Evolutionary conservation across 1,139 yeast genomes (phyloP), one percentile per base, ranked within the genome.

Genomic region (Yamadazyma conglobata): DNA sequence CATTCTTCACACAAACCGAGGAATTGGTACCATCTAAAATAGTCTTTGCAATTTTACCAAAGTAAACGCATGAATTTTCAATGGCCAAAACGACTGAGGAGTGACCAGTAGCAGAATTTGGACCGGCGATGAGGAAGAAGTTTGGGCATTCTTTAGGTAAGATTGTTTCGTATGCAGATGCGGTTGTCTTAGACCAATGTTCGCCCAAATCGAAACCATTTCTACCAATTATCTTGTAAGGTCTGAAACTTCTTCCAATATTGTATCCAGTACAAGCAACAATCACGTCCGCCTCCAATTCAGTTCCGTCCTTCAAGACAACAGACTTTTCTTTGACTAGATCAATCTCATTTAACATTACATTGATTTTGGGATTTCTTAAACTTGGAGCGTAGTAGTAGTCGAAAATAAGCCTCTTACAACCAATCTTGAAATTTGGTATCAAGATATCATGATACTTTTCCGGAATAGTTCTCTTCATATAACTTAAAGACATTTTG

Each of bases 261-360:
- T 62, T 47, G 42, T 66, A 66, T 3, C 73, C 73, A 19, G 71
- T 65, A 43, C 73, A 66, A 4, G 71, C 72, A 20, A 65, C 66
- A 27, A 66, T 62, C 12, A 64, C 55, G 42, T 66, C 73, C 3
- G 64, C 68, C 16, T 54, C 45, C 10, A 63, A 25, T 22, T 43
- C 48, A 19, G 46, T 39, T 0, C 69, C 71, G 26, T 51, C 47
- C 11, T 49, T 48, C 36, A 65, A 48, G 10, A 58, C 44, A 11
- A 65, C 52, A 2, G 58, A 52, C 26, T 61, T 35, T 21, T 52
- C 59, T 10, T 50, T 56, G 11, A 65, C 48, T 19, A 47, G 47
- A 8, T 44, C 51, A 16, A 66, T 56, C 4, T 42, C 46, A 10
- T 46, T 48, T 24, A 50, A 40, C 9, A 48, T 47, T 22, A 66